Percentiles rank a stretch among this genome's conserved stretches.
phyloP scores from a whole-genome alignment of 1,284 basidiomycete genomes.

The Puccinia hordei region DNA sequence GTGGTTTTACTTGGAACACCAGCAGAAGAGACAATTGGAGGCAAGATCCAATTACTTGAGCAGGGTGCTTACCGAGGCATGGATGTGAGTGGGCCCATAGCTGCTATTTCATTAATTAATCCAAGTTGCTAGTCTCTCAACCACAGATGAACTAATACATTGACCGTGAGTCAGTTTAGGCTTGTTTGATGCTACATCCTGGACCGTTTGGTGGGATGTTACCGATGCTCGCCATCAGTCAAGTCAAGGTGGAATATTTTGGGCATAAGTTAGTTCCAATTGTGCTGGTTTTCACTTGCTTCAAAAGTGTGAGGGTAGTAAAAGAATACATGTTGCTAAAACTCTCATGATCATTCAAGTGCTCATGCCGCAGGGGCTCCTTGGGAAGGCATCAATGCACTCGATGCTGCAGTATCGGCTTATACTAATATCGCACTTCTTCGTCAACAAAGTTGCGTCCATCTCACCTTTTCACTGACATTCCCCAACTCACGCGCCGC shows the following conservation, averaged over 20 bases:
- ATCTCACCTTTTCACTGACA: conserved; percentile 63
- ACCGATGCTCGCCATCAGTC: conserved; percentile 66
- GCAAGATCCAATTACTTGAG: conserved; percentile 73
- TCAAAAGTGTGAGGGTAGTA: neutral
- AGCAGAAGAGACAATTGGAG: conserved; percentile 78
- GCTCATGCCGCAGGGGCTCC: conserved; percentile 63
- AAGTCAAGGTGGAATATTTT: conserved; percentile 59
- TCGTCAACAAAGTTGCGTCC: conserved; percentile 71
- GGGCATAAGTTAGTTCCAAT: conserved; percentile 51
- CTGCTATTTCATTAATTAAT: neutral
- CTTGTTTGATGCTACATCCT: conserved; percentile 47
- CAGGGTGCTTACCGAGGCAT: conserved; percentile 73
- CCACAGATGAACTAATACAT: neutral
- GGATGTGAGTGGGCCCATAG: conserved; percentile 73
- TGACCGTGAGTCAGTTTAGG: conserved; percentile 25
- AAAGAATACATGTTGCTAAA: neutral
- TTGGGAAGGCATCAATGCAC: conserved; percentile 80
- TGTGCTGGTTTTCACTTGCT: neutral
- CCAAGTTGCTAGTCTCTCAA: neutral
- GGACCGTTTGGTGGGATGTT: conserved; percentile 45
- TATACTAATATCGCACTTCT: conserved; percentile 74
- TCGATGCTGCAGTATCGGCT: conserved; percentile 78
- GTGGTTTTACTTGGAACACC: conserved; percentile 81
- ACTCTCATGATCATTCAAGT: conserved; percentile 27
- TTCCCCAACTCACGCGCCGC: neutral